Conservation (phyloP, 2,329 filamentous ascomycete species). For the Penicillium sp. region DNA sequence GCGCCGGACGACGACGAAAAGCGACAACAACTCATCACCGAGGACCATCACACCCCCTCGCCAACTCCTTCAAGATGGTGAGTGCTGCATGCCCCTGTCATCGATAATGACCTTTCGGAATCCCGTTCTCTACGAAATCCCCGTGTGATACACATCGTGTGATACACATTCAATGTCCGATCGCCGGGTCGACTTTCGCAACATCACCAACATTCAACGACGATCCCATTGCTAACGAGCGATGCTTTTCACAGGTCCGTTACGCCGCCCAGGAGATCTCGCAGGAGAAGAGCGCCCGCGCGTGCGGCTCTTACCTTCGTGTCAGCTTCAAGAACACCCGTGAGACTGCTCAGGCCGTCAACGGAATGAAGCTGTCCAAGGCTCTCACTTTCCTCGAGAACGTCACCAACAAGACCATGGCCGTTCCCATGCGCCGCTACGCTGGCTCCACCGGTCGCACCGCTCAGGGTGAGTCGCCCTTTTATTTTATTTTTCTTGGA, state of each 20-base stretch:
- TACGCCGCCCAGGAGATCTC: conserved; percentile 91
- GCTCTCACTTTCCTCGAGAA: conserved; percentile 97
- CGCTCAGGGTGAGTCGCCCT: conserved; percentile 81
- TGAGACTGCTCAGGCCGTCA: conserved; percentile 99
- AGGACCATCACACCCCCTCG: conserved; percentile 43
- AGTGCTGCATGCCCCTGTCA: conserved; percentile 28
- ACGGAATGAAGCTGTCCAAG: conserved; percentile 96
- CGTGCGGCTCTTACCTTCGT: conserved; percentile 97
- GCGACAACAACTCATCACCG: conserved; percentile 42
- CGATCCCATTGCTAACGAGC: conserved; percentile 31
- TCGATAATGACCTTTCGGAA: conserved; percentile 10
- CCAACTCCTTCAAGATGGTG: conserved; percentile 49
- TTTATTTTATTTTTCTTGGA: background rate
- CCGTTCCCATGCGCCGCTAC: conserved; percentile 96
- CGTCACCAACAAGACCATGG: conserved; percentile 95
- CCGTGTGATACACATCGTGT: conserved; percentile 11
- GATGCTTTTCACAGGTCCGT: conserved; percentile 66
- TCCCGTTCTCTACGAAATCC: conserved; percentile 14
- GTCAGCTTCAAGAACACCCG: conserved; percentile 99
- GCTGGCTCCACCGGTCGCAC: conserved; percentile 92
- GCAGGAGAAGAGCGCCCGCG: conserved; percentile 89
- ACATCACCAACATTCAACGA: conserved; percentile 7
- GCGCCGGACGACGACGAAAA: conserved; percentile 38
- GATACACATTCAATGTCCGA: conserved; percentile 10
- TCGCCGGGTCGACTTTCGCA: conserved; percentile 10